phyloP scores from a whole-genome alignment of 495 filamentous ascomycete genomes.

The Astrocystis sublimbata region DNA sequence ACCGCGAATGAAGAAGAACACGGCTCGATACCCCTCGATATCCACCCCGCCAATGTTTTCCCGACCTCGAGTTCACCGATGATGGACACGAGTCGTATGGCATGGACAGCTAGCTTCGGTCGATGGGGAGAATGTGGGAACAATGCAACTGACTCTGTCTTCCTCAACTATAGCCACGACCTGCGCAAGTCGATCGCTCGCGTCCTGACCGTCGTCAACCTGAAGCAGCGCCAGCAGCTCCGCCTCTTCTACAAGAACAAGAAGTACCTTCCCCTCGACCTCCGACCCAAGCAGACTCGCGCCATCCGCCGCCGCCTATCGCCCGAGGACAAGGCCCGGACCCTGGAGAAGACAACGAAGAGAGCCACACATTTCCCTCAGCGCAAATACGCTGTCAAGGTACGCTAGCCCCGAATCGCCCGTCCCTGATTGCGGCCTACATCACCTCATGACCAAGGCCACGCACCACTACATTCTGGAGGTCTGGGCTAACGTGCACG shows the following conservation, averaged over 20 bases:
- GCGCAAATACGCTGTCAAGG: slow-evolving; percentile 98
- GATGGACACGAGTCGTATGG: no score
- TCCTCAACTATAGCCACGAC: slow-evolving; percentile 69
- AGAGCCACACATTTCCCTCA: slow-evolving; percentile 92
- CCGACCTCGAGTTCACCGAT: slow-evolving; percentile 4
- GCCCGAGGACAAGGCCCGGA: slow-evolving; percentile 77
- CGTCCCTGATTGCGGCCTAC: not conserved
- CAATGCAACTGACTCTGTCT: not conserved
- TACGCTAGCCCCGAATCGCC: slow-evolving; percentile 47
- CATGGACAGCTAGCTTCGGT: not conserved
- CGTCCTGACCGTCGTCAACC: slow-evolving; percentile 98
- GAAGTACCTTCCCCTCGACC: slow-evolving; percentile 97
- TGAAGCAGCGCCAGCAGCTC: slow-evolving; percentile 95
- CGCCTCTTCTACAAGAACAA: slow-evolving; percentile 99
- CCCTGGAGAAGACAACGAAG: slow-evolving; percentile 92
- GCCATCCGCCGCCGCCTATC: slow-evolving; percentile 91
- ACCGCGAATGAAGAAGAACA: not conserved
- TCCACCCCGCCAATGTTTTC: slow-evolving; percentile 12
- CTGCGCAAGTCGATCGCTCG: slow-evolving; percentile 99
- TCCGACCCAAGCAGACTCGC: slow-evolving; percentile 94
- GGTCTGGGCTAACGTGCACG: not conserved
- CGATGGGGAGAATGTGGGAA: not conserved
- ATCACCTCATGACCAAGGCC: no score
- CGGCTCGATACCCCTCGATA: slow-evolving; percentile 15
- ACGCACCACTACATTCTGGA: not conserved